Percentiles rank a stretch among this genome's conserved stretches.
These are phyloP conservation scores for Globisporangium sylvaticum DNA, from an alignment of 352 stramenopile genomes.

Conservation along the genomic window DNA sequence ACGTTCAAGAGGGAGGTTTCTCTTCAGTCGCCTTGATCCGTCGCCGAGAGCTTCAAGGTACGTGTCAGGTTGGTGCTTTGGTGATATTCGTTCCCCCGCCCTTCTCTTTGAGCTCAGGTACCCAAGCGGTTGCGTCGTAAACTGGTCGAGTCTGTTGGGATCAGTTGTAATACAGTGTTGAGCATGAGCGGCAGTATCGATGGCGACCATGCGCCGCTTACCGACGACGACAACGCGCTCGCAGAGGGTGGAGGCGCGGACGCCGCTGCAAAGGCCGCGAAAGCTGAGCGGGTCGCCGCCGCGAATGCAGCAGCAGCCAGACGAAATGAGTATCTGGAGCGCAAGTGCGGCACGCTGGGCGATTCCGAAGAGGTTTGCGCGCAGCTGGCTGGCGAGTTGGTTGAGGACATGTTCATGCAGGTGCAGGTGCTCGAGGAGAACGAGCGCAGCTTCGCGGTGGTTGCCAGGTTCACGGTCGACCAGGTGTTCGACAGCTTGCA, in stretches of 20 bases:
- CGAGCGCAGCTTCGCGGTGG: constrained; percentile 18
- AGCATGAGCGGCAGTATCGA: constrained; percentile 11
- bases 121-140: background rate
- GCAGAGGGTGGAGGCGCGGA: background rate
- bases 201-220: background rate
- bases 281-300: background rate
- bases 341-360: constrained; percentile 14
- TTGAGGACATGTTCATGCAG: constrained; percentile 42
- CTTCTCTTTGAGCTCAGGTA: background rate
- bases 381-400: constrained; percentile 28
- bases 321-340: constrained; percentile 7
- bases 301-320: background rate
- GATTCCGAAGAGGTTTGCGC: constrained; percentile 35
- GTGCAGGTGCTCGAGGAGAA: constrained; percentile 40
- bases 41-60: background rate
- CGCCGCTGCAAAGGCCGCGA: background rate
- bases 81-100: background rate
- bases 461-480: constrained; percentile 17
- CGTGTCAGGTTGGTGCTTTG: background rate
- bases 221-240: background rate
- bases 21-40: background rate
- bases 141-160: background rate
- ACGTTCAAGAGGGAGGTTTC: background rate
- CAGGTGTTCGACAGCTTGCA: constrained; percentile 24
- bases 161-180: background rate